These are phyloP conservation scores for Boletus edulis DNA, from an alignment of 768 basidiomycete species.

Conservation along the genomic window DNA sequence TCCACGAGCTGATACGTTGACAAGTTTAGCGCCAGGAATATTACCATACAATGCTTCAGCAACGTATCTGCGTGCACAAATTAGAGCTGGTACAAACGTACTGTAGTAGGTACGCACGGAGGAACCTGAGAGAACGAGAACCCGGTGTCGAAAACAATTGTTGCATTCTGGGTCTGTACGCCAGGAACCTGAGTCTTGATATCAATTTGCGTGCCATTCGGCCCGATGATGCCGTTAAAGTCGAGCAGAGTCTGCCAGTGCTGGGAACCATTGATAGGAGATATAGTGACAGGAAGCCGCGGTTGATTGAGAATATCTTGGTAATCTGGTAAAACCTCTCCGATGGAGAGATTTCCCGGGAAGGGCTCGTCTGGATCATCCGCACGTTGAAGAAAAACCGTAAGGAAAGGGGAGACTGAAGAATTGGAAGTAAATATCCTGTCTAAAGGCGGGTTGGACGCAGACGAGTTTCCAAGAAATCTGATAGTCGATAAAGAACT, in stretches of 20 bases:
- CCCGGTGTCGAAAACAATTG: conserved; percentile 67
- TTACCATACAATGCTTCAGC: conserved; percentile 60
- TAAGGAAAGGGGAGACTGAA: conserved; percentile 56
- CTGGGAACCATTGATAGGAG: conserved; percentile 29
- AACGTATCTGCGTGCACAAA: conserved; percentile 37
- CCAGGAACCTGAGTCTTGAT: conserved; percentile 45
- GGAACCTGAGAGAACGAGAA: conserved; percentile 67
- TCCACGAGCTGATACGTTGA: conserved; percentile 39
- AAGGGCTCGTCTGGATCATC: conserved; percentile 50
- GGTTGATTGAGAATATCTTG: conserved; percentile 48
- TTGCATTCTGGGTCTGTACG: conserved; percentile 45
- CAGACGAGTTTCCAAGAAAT: conserved; percentile 28
- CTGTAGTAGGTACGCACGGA: conserved; percentile 30
- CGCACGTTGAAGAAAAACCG: conserved; percentile 61
- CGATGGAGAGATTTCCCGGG: conserved; percentile 62
- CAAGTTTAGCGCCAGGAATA: conserved; percentile 51
- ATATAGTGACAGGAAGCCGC: conserved; percentile 43
- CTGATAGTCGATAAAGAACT: conserved; percentile 51
- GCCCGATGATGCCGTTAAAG: conserved; percentile 57
- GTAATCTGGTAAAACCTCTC: conserved; percentile 51
- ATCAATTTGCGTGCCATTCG: conserved; percentile 50
- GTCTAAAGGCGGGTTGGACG: conserved; percentile 57
- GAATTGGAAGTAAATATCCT: conserved; percentile 61
- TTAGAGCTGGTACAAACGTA: conserved; percentile 14
- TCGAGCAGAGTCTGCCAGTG: conserved; percentile 70